Conservation (phyloP, 306 rosid genomes). For the Cicer cuneatum region DNA sequence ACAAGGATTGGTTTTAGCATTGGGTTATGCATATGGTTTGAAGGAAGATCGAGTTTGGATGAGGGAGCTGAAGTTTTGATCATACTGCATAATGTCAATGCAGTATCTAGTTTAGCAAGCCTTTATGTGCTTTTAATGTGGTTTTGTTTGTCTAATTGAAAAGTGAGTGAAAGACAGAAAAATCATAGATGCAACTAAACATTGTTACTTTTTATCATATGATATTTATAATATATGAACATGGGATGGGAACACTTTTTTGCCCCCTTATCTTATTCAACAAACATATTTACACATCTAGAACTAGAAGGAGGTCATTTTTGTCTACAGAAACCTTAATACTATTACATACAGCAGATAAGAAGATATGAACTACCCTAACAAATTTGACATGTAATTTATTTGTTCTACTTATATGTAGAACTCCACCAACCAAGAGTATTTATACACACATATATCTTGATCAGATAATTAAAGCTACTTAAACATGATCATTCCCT, state of each 20-base stretch:
- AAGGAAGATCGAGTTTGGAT: no score
- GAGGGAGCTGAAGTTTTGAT: no score
- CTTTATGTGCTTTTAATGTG: no score
- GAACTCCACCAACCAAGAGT: constrained; percentile 21
- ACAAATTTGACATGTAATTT: constrained; percentile 43
- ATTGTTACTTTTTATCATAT: no score
- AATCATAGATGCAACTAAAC: no score
- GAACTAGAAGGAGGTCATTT: constrained; percentile 33
- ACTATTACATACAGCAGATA: constrained; percentile 53
- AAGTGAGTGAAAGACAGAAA: no score
- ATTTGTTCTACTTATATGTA: constrained; percentile 42
- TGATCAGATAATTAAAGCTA: constrained; percentile 47
- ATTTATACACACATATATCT: constrained; percentile 38
- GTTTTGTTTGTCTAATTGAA: no score
- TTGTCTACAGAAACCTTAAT: constrained; percentile 46
- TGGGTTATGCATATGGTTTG: no score
- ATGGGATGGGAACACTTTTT: constrained; percentile 38
- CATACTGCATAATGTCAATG: no score
- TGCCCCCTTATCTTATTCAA: constrained; percentile 57
- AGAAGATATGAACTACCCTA: constrained; percentile 45
- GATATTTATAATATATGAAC: constrained; percentile 33
- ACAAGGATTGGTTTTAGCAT: no score
- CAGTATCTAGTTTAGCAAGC: no score
- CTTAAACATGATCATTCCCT: constrained; percentile 56
- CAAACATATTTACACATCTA: constrained; percentile 77